Conservation (phyloP, 192 early-diverging fungal species). For the Linderina pennispora region DNA sequence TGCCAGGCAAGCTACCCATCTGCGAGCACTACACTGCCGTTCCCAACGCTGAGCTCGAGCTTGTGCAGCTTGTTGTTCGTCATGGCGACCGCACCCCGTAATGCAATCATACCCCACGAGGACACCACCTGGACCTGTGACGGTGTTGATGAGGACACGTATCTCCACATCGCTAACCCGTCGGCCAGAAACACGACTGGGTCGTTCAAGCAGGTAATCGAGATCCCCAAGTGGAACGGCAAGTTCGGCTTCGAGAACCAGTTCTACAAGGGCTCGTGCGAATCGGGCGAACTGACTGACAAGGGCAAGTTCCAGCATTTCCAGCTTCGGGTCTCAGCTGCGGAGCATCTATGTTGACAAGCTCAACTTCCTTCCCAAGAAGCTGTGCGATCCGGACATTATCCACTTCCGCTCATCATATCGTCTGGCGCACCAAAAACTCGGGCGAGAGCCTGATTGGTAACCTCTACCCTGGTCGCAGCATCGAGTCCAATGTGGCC, state of each 20-base stretch:
- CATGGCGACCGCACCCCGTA: constrained; percentile 52
- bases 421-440: constrained; percentile 54
- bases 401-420: constrained; percentile 56
- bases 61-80: constrained; percentile 54
- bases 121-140: constrained; percentile 36
- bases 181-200: constrained; percentile 32
- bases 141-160: constrained; percentile 21
- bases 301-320: constrained; percentile 50
- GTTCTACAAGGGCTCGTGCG: constrained; percentile 41
- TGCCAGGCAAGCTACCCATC: constrained; percentile 26
- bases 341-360: constrained; percentile 50
- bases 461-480: constrained; percentile 42
- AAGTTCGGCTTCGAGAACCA: constrained; percentile 30
- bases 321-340: constrained; percentile 34
- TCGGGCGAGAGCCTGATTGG: constrained; percentile 47
- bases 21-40: constrained; percentile 15
- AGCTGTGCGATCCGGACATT: constrained; percentile 20
- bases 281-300: constrained; percentile 56
- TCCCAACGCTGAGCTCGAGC: constrained; percentile 42
- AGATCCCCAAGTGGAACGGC: constrained; percentile 35
- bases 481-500: constrained; percentile 5
- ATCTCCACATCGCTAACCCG: constrained; percentile 21
- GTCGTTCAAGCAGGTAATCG: constrained; percentile 25
- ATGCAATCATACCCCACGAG: constrained; percentile 24
- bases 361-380: constrained; percentile 34